Base-by-base conservation (phyloP, 345 rosid genomes). In the Theobroma cacao region DNA sequence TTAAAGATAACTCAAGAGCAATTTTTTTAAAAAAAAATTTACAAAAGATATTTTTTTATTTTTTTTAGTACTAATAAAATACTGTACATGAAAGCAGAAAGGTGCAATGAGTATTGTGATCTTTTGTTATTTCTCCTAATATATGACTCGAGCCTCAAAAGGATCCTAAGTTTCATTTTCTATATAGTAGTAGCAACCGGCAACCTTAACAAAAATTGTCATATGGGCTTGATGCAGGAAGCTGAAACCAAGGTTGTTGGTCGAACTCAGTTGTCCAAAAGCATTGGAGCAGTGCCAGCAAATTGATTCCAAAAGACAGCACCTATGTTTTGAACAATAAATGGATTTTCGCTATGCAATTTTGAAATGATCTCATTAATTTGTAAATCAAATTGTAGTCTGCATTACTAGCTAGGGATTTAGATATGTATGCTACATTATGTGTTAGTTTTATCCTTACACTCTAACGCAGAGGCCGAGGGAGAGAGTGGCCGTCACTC, bases 161-260 rank as follows among this genome's bases (percentile, higher is more conserved):
- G 0, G 5, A 24, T n/a, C 55, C 55, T 68, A 45, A 26, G 60
- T 18, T 71, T 55, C 48, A 53, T 34, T 45, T 15, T 43, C 67
- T 75, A 61, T 26, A 4, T 6, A 20, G 63, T 13, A 53, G 80
- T 83, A 89, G 74, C 92, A 91, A 71, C 90, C 91, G 66, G 87
- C 90, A 38, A 92, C 88, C 80, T 83, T 85, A n/a, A n/a, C 4
- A 86, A 70, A 92, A 86, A 77, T 85, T 83, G 74, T 90, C 91
- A 10, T 82, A 92, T 45, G 96, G 91, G 78, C 86, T 87, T 59
- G 91, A 83, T 10, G 88, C 65, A 43, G 92, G 97, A 38, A 88
- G 85, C 82, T 83, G 86, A 70, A 85, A 86, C 72, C 82, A 77
- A 22, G 91, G 87, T 30, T 81, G 83, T 38, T 83, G 85, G 75